Base-by-base conservation (phyloP, 2,329 filamentous ascomycete genomes). In the Penicillium hesseltinei region DNA sequence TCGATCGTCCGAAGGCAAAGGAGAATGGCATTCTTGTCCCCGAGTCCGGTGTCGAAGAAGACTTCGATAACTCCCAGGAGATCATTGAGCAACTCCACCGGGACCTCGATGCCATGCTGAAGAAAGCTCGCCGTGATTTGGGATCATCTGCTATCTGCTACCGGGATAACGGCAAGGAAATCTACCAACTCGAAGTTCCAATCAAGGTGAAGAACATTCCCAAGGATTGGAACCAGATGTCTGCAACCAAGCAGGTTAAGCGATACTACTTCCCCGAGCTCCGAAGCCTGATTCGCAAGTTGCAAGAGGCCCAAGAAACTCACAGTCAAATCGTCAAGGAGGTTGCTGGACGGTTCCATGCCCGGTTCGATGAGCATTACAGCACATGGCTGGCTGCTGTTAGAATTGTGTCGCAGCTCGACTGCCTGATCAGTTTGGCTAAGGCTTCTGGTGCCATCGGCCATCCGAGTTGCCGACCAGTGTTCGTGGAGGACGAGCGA, bases 201-300 rank as follows among this genome's bases (percentile, higher is more conserved):
- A 79, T 84, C 68, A 96, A 94, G 74, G 80, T 90, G 69, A 96
- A 95, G 74, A 86, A 77, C 57, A 78, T 99, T 2, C 94, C 94
- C 0, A 89, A 89, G 63, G 85, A 80, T 66, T 99, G 94, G 92
- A 88, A 92, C 62, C 93, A 97, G 71, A 97, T 97, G 92, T 97
- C 94, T 5, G 89, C 92, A 0, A 97, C 94, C 0, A 85, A 89
- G 61, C 86, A 88, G 56, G 90, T 95, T 69, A 97, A 96, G 76
- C 88, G 94, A 0, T 99, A 93, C 79, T 99, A 97, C 78, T 96
- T 92, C 65, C 83, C 87, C 1, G 89, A 96, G 68, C 82, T 97
- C 15, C 89, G 89, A 15, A 81, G 84, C 29, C 84, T 97, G 2
- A 92, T 99, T 23, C 88, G 93, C 49, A 84, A 91, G 66, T 82